Conservation (phyloP, 202 grass and related monocot species). For the Setaria italica region DNA sequence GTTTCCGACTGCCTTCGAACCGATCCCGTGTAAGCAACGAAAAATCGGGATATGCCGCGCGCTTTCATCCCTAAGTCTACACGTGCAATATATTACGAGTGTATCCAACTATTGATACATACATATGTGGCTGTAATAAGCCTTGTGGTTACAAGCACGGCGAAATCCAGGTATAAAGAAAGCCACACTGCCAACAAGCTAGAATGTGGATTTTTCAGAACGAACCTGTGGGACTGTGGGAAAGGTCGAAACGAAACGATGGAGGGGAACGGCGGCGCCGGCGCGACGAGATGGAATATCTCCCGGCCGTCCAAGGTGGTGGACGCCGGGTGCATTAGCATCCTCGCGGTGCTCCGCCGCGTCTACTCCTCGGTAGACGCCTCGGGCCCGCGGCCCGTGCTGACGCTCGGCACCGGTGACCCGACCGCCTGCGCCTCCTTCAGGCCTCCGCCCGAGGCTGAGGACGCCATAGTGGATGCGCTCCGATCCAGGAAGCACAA, state of each 20-base stretch:
- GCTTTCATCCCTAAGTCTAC: too few species aligned
- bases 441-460: conserved; percentile 57
- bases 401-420: conserved; percentile 62
- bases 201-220: too few species aligned
- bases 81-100: too few species aligned
- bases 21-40: too few species aligned
- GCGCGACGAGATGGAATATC: conserved; percentile 50
- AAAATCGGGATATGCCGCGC: too few species aligned
- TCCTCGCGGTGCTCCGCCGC: conserved; percentile 55
- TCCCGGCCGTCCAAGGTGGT: background rate
- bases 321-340: conserved; percentile 39
- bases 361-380: conserved; percentile 51
- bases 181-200: too few species aligned
- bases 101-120: too few species aligned
- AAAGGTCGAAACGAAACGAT: background rate
- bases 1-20: too few species aligned
- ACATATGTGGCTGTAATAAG: too few species aligned
- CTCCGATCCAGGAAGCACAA: conserved; percentile 58
- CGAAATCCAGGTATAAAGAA: too few species aligned
- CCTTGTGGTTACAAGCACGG: too few species aligned
- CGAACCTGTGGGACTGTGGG: background rate
- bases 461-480: conserved; percentile 66
- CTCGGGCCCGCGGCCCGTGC: conserved; percentile 35
- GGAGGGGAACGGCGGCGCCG: background rate
- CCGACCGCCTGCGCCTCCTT: conserved; percentile 66